phyloP scores from a whole-genome alignment of 495 filamentous ascomycete genomes.

The Penicillium soppii region DNA sequence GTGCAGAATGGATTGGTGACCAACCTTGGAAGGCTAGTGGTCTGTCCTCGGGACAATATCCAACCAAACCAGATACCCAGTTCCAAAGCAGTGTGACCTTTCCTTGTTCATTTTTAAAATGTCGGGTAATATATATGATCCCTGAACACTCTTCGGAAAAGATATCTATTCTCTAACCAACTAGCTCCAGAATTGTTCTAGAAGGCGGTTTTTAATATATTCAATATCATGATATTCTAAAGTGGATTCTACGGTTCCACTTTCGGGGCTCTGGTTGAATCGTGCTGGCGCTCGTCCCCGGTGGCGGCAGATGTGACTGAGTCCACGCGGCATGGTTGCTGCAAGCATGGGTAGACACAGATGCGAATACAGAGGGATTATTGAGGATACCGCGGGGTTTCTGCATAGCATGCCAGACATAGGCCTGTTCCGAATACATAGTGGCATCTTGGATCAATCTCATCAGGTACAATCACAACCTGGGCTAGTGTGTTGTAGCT shows the following conservation, averaged over 20 bases:
- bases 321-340: not conserved
- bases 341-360: not conserved
- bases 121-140: slow-evolving; percentile 8
- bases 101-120: not conserved
- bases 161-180: not conserved
- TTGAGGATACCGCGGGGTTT: not conserved
- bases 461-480: not conserved
- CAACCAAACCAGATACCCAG: slow-evolving; percentile 16
- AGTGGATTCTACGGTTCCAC: slow-evolving; percentile 4
- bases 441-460: not conserved
- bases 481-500: too few relatives aligned
- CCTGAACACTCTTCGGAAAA: not conserved
- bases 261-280: slow-evolving; percentile 1
- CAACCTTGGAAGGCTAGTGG: slow-evolving; percentile 1
- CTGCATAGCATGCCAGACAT: not conserved
- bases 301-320: not conserved
- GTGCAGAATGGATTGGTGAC: not conserved
- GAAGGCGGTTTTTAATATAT: slow-evolving; percentile 9
- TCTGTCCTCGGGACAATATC: slow-evolving; percentile 14
- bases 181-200: slow-evolving; percentile 2
- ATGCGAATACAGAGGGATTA: not conserved
- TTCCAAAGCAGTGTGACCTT: not conserved
- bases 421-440: not conserved
- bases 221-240: not conserved
- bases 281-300: not conserved